phyloP scores from a whole-genome alignment of 306 rosid species.

The Spatholobus suberectus region DNA sequence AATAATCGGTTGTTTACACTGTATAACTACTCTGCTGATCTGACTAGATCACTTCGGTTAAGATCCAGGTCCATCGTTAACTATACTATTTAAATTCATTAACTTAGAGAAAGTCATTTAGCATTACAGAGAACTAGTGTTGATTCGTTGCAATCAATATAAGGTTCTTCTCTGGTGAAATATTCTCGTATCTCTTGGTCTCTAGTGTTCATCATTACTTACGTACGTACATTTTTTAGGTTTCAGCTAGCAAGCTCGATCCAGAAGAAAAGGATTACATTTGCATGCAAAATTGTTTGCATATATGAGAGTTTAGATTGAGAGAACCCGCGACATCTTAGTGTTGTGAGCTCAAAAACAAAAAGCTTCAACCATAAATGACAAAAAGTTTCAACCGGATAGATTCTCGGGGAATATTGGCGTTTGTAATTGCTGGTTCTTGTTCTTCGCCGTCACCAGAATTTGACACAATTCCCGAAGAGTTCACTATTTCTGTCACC shows the following conservation, averaged over 20 bases:
- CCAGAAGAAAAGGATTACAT: not conserved
- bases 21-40: too few relatives aligned
- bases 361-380: conserved; percentile 59
- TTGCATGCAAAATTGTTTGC: not conserved
- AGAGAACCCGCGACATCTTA: not conserved
- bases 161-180: too few relatives aligned
- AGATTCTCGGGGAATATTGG: conserved; percentile 23
- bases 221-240: too few relatives aligned
- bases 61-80: not conserved
- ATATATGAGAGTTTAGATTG: not conserved
- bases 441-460: conserved; percentile 56
- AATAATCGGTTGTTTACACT: not conserved
- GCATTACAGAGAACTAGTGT: not conserved
- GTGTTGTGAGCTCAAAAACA: not conserved
- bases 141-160: too few relatives aligned
- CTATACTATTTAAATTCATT: not conserved
- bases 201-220: too few relatives aligned
- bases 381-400: conserved; percentile 53
- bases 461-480: conserved; percentile 49
- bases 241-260: too few relatives aligned
- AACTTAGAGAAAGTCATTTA: not conserved
- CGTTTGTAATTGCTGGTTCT: conserved; percentile 31
- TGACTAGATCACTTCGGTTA: too few relatives aligned
- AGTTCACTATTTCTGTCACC: conserved; percentile 55
- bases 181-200: too few relatives aligned